Conservation (phyloP, 306 rosid species). For the Mimosa bimucronata region DNA sequence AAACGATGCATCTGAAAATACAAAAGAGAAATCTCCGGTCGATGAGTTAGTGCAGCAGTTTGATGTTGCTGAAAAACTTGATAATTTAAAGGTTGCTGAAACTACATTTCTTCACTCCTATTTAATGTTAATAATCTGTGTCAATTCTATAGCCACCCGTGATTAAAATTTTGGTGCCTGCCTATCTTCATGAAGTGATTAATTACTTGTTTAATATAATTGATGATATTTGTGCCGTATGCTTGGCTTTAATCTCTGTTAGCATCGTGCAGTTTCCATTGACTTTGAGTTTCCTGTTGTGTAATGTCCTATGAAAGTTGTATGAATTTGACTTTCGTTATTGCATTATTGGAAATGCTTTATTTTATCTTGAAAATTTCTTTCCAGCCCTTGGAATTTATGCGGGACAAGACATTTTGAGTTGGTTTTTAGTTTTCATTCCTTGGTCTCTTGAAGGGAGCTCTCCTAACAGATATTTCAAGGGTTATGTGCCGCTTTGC, state of each 20-base stretch:
- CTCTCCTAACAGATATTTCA: not conserved
- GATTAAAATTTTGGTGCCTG: not conserved
- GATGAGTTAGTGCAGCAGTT: constrained; percentile 43
- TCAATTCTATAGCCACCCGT: not conserved
- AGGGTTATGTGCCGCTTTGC: not conserved
- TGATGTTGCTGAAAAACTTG: constrained; percentile 45
- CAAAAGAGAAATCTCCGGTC: constrained; percentile 41
- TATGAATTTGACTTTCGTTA: not conserved
- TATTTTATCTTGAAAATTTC: not conserved
- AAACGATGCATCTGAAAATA: constrained; percentile 35
- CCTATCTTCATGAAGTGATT: not conserved
- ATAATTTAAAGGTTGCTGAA: constrained; percentile 34
- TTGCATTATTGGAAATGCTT: not conserved
- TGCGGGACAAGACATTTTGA: not conserved
- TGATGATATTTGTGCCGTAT: not conserved
- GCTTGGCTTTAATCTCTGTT: not conserved
- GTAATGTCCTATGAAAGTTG: not conserved
- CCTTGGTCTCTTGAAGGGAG: not conserved
- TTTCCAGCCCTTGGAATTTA: not conserved
- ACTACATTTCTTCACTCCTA: not conserved
- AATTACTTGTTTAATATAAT: not conserved
- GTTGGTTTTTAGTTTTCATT: not conserved
- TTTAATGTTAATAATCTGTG: not conserved
- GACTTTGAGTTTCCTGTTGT: not conserved
- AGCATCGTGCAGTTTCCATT: not conserved